These are phyloP conservation scores for Yarrowia keelungensis DNA, from an alignment of 805 yeast species.

Conservation along the genomic window DNA sequence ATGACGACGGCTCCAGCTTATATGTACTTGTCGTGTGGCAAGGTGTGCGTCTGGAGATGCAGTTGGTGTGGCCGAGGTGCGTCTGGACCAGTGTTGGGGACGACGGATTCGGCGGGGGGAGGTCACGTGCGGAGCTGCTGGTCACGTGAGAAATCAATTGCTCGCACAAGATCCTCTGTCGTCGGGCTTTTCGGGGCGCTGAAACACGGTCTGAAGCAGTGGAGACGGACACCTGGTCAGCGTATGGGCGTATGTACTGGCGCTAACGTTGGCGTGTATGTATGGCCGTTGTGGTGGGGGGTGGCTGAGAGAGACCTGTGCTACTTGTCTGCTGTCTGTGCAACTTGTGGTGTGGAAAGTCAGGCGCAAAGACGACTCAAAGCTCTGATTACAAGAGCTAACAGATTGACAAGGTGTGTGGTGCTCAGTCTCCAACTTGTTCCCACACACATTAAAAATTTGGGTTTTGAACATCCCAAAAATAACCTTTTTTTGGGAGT, in stretches of 20 bases:
- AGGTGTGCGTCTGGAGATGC: conserved; percentile 22
- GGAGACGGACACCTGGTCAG: no score
- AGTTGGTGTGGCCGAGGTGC: conserved; percentile 37
- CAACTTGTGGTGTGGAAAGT: no score
- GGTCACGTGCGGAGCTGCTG: not conserved
- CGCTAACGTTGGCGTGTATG: no score
- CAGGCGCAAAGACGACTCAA: no score
- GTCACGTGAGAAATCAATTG: no score
- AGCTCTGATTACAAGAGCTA: not conserved
- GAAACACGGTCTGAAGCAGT: no score
- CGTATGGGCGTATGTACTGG: no score
- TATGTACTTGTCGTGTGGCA: conserved; percentile 36
- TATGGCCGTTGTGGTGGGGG: no score
- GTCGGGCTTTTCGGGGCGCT: no score
- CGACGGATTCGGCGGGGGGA: not conserved
- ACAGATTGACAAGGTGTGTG: not conserved
- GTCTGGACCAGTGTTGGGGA: conserved; percentile 6
- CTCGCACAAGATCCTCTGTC: no score
- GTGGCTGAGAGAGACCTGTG: no score
- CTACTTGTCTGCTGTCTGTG: no score
- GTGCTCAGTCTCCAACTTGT: not conserved
- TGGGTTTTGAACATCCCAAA: not conserved
- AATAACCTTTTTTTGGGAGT: conserved; percentile 25
- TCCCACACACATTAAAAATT: not conserved
- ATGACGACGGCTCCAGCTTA: conserved; percentile 2